Evolutionary conservation across 2,329 filamentous ascomycete species (phyloP), one percentile per base, ranked within the genome.

Genomic region (Pseudogymnoascus sp.): DNA sequence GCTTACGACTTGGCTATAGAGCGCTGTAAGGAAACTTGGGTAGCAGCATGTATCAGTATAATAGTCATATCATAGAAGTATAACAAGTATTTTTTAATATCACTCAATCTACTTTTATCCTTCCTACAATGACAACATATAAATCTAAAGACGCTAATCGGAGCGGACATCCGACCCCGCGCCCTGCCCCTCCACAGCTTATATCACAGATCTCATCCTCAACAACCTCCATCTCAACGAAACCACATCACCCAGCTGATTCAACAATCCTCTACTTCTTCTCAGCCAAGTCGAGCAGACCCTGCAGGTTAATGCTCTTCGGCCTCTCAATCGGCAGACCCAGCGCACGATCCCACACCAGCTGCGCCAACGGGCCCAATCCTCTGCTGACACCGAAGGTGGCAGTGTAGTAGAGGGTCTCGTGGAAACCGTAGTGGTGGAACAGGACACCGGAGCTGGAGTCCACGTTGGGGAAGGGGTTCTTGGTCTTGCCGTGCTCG

Each of bases 401-500:
- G 63, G 84, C 86, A 3, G 86, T 87, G 79, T 97, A 99, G 81
- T 97, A 99, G 9, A 97, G 82, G 0, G 93, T 96, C 80, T 97
- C 91, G 74, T 90, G 88, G 86, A 99, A 96, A 63, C 93, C 94
- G 74, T 96, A 99, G 80, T 97, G 92, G 77, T 97, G 88, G 85
- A 99, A 97, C 58, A 99, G 82, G 5, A 97, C 92, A 66, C 94
- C 94, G 0, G 92, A 96, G 66, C 86, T 88, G 58, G 89, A 92
- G 76, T 99, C 94, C 65, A 99, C 94, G 74, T 99, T 99, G 67
- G 94, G 94, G 78, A 93, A 96, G 1, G 94, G 92, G 79, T 96
- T 96, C 83, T 96, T 96, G 68, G 92, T 96, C 87, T 97, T 97
- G 76, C 94, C 94, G 74, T 99, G 94, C 79, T 97, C 87, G 70